Conservation (phyloP, 2,329 filamentous ascomycete species). For the Fonsecaea monophora region DNA sequence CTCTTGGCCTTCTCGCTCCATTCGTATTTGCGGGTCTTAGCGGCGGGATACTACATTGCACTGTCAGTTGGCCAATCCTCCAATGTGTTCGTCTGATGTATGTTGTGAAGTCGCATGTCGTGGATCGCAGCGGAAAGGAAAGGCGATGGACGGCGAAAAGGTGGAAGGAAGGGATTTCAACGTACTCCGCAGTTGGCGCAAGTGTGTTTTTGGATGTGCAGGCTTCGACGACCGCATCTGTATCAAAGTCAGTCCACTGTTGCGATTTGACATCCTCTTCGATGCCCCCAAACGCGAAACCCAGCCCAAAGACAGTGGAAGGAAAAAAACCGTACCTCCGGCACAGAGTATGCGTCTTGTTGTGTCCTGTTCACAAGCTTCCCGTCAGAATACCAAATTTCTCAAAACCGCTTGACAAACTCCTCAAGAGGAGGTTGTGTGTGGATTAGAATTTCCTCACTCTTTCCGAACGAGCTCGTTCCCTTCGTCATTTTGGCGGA, state of each 20-base stretch:
- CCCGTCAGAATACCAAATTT: constrained; percentile 25
- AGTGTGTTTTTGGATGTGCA: constrained; percentile 99
- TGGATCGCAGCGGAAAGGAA: background rate
- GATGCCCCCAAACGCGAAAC: background rate
- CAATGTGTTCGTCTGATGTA: background rate
- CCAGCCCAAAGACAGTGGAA: background rate
- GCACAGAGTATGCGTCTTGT: constrained; percentile 98
- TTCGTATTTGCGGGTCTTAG: constrained; percentile 99
- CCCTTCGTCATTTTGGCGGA: constrained; percentile 61
- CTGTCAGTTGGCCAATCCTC: constrained; percentile 19
- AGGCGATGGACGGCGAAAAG: background rate
- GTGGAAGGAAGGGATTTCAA: background rate
- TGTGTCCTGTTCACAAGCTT: constrained; percentile 61
- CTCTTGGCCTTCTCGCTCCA: constrained; percentile 99
- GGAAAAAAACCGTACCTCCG: constrained; percentile 78
- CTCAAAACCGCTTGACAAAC: constrained; percentile 7
- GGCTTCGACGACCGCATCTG: constrained; percentile 78
- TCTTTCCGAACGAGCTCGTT: constrained; percentile 75
- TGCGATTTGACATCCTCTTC: background rate
- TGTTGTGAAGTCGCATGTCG: background rate
- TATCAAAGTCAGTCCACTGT: constrained; percentile 47
- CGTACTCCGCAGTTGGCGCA: constrained; percentile 81
- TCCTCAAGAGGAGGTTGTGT: constrained; percentile 16
- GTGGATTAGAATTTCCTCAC: constrained; percentile 49
- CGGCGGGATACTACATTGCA: constrained; percentile 74